Evolutionary conservation across 2,329 filamentous ascomycete species (phyloP).

Genomic region (Sphaerulina vaccinii): DNA sequence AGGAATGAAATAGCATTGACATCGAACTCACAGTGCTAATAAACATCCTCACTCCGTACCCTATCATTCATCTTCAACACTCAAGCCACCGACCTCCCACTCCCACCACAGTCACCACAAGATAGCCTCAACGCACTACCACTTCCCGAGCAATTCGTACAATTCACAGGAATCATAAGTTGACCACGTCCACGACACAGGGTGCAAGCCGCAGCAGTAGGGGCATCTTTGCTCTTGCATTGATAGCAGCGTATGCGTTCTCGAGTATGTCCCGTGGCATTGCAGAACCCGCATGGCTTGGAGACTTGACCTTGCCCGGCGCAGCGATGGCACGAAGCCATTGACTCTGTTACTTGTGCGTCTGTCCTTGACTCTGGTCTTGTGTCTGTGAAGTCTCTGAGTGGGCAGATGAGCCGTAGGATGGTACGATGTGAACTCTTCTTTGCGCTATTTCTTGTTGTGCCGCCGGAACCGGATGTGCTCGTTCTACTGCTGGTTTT

Average conservation of each 20-base stretch:
- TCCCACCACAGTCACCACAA: conserved; percentile 9
- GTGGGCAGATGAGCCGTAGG: background rate
- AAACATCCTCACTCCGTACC: background rate
- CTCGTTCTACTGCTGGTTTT: too few relatives aligned
- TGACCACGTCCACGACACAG: conserved; percentile 10
- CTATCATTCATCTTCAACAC: background rate
- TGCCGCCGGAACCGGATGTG: too few relatives aligned
- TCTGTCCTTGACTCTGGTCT: background rate
- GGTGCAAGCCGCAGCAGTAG: conserved; percentile 6
- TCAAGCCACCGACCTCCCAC: background rate
- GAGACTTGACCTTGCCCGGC: background rate
- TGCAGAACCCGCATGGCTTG: conserved; percentile 2
- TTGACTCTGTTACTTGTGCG: background rate
- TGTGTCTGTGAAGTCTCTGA: background rate
- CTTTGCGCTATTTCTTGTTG: too few relatives aligned
- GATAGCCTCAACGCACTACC: background rate
- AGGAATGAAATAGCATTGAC: too few relatives aligned
- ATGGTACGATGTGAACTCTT: too few relatives aligned
- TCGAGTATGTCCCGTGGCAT: conserved; percentile 2
- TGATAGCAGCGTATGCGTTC: conserved; percentile 8
- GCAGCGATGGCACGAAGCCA: conserved; percentile 9
- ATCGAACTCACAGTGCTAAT: background rate
- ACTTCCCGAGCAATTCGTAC: conserved; percentile 5
- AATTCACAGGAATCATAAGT: conserved; percentile 8
- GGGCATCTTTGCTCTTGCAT: conserved; percentile 8